These are phyloP conservation scores for Podosphaera aphanis DNA, from an alignment of 2,329 filamentous ascomycete species.

Conservation along the genomic window DNA sequence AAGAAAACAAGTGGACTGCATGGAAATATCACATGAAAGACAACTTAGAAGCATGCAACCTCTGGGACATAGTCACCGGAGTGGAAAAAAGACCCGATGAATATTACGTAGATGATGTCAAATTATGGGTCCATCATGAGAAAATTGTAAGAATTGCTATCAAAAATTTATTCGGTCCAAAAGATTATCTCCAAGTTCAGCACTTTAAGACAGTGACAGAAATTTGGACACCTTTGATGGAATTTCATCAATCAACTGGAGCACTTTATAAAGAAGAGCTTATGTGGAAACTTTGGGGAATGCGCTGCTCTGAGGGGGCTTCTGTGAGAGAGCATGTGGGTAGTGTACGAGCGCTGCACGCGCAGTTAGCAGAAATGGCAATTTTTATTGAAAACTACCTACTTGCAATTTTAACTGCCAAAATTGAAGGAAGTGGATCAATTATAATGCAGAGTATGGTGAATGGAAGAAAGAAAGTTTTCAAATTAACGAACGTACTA, in stretches of 20 bases:
- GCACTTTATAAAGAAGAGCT: background rate
- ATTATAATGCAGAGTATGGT: background rate
- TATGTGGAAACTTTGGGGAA: background rate
- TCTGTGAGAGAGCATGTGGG: background rate
- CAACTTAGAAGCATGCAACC: background rate
- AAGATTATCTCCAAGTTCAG: background rate
- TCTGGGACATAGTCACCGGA: background rate
- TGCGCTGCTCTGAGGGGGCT: background rate
- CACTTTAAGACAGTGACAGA: background rate
- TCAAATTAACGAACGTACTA: background rate
- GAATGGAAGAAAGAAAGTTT: background rate
- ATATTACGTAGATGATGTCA: background rate
- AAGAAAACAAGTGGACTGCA: background rate
- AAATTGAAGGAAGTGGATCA: background rate
- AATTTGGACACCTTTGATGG: background rate
- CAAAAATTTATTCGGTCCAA: background rate
- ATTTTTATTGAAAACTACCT: constrained; percentile 1
- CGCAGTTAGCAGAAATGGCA: background rate
- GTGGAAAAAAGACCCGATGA: background rate
- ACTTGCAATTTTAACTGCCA: background rate
- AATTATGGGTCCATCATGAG: background rate
- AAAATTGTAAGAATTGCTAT: background rate
- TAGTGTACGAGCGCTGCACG: background rate
- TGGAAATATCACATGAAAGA: background rate
- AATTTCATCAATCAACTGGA: background rate